Evolutionary conservation across 371 early-diverging fungal species (phyloP), one percentile per base, ranked within the genome.

Genomic region (Actinomortierella ambigua): DNA sequence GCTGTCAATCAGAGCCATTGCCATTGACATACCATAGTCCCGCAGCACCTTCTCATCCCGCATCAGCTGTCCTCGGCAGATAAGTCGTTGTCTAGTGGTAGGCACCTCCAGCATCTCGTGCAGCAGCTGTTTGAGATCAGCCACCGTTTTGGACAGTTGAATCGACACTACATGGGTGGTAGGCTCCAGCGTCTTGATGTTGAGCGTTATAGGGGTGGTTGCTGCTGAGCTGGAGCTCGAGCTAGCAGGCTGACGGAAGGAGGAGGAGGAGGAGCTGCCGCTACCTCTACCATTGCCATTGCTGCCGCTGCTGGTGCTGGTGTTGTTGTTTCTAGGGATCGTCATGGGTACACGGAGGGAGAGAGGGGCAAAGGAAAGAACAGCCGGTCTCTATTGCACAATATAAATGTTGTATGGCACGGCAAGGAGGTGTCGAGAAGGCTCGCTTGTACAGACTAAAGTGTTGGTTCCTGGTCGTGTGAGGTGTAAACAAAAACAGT

Each of bases 11-110:
- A 46, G 41, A 15, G 11, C 22, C 4, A 18, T 20, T 17, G 15
- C 8, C 22, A 9, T 11, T 48, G 46, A 50, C 75, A 46, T 82
- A 86, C 86, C 82, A 68, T 86, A 86, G 42, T 86, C 85, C 1
- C 77, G 60, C 54, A 86, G 55, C 15, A 62, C 55, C 42, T 84
- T 81, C 47, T 82, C 85, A 54, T 87, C 85, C 50, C 79, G 82
- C 34, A 87, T 73, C 1, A 87, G 82, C 56, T 80, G 76, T 51
- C 87, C 87, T 63, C 83, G 84, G 52, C 83, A 87, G 58, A 87
- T 87, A 50, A 87, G 63, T 8, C 87, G 82, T 50, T 87, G 87
- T 23, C 85, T 79, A 43, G 75, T 70, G 34, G 75, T 78, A 8
- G 83, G 82, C 2, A 87, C 84, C 59, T 84, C 77, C 52, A 83